These are phyloP conservation scores for Diaporthe ampelina DNA, from an alignment of 2,329 filamentous ascomycete species.

Conservation along the genomic window DNA sequence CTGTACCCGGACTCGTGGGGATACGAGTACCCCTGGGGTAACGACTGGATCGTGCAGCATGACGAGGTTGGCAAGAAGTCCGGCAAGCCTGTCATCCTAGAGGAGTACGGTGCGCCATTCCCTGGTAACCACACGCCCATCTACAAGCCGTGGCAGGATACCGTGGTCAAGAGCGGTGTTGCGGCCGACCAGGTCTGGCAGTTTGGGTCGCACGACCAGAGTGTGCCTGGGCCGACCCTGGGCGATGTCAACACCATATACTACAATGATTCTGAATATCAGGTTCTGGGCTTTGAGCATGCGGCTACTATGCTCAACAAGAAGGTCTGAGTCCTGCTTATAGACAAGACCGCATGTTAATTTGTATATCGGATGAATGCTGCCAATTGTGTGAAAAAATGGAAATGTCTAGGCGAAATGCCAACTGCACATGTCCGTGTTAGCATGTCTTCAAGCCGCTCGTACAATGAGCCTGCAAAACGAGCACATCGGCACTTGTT, in stretches of 20 bases:
- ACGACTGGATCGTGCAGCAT: constrained; percentile 39
- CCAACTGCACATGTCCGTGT: background rate
- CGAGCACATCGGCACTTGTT: no score
- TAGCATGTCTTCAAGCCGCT: background rate
- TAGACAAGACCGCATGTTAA: background rate
- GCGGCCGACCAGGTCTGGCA: constrained; percentile 42
- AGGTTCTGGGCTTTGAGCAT: constrained; percentile 34
- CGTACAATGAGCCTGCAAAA: no score
- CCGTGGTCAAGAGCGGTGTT: constrained; percentile 37
- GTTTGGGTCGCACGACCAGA: constrained; percentile 39
- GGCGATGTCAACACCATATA: constrained; percentile 39
- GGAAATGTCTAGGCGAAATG: background rate
- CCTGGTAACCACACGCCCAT: constrained; percentile 37
- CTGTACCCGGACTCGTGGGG: constrained; percentile 52
- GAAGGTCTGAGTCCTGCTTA: constrained; percentile 17
- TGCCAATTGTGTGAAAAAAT: background rate
- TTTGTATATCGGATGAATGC: background rate
- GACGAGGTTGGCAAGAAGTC: constrained; percentile 32
- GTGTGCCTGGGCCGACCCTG: constrained; percentile 29
- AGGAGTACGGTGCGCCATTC: constrained; percentile 41
- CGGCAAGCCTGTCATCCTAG: constrained; percentile 41
- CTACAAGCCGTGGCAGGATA: constrained; percentile 41
- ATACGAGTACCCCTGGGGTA: constrained; percentile 39
- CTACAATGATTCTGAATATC: constrained; percentile 39
- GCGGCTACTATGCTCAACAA: constrained; percentile 36